phyloP scores from a whole-genome alignment of 1,139 yeast genomes.

The Blastobotrys indianensis region DNA sequence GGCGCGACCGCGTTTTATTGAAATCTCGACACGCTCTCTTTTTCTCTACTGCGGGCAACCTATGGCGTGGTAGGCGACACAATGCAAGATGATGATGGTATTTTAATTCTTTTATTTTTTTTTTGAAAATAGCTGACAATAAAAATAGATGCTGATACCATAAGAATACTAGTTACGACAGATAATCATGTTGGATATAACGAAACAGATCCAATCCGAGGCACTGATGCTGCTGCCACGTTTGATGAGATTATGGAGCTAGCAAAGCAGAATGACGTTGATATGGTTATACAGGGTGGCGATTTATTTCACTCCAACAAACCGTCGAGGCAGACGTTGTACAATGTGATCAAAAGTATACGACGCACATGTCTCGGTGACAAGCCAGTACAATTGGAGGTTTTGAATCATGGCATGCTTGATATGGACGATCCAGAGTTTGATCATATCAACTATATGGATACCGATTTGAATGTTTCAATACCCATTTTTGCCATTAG shows the following conservation, averaged over 20 bases:
- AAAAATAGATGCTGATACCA: conserved; percentile 42
- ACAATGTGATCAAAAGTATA: conserved; percentile 71
- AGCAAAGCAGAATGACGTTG: conserved; percentile 68
- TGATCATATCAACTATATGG: conserved; percentile 77
- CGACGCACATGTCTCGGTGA: conserved; percentile 77
- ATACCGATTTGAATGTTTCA: conserved; percentile 80
- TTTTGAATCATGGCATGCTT: conserved; percentile 69
- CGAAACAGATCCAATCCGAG: conserved; percentile 84
- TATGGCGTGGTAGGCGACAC: too few relatives aligned
- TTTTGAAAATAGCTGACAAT: background rate
- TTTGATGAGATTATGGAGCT: conserved; percentile 75
- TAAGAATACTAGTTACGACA: conserved; percentile 75
- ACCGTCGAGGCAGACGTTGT: conserved; percentile 81
- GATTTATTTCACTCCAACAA: conserved; percentile 87
- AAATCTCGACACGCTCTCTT: too few relatives aligned
- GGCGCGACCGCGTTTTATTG: too few relatives aligned
- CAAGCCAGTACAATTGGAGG: conserved; percentile 78
- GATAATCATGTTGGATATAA: conserved; percentile 96
- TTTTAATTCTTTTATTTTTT: too few relatives aligned
- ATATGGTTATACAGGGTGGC: conserved; percentile 88
- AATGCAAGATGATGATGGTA: too few relatives aligned
- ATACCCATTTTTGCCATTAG: conserved; percentile 92
- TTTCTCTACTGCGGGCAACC: too few relatives aligned
- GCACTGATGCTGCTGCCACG: conserved; percentile 84
- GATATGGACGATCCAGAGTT: conserved; percentile 42